A percentile compares a stretch with the other conserved stretches of the same genome.
Conservation (phyloP, 176 grass and related monocot species). For the Olyra latifolia region DNA sequence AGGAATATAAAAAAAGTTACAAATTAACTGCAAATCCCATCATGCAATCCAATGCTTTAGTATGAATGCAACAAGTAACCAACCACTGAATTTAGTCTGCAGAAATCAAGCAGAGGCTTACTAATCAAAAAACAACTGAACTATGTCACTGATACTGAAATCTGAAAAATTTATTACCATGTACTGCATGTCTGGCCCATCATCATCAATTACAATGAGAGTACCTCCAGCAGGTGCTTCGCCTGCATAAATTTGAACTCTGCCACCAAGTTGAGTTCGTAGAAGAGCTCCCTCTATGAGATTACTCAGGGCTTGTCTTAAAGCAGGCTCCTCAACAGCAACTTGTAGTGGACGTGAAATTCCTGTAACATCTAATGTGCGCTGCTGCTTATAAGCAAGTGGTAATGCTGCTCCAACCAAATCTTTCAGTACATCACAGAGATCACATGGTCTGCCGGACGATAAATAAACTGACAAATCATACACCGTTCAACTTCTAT, state of each 20-base stretch:
- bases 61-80: not conserved
- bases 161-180: slow-evolving; percentile 54
- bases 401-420: slow-evolving; percentile 62
- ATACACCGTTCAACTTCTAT: slow-evolving; percentile 14
- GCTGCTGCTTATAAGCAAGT: slow-evolving; percentile 60
- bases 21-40: not conserved
- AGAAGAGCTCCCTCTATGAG: slow-evolving; percentile 78
- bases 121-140: not conserved
- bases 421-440: slow-evolving; percentile 63
- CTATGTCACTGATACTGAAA: not conserved
- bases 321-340: slow-evolving; percentile 66
- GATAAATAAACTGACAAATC: slow-evolving; percentile 36
- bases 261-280: slow-evolving; percentile 56
- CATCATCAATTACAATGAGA: slow-evolving; percentile 74
- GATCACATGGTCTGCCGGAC: slow-evolving; percentile 76
- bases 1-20: not conserved
- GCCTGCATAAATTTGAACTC: slow-evolving; percentile 59
- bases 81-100: not conserved
- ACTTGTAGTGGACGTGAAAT: slow-evolving; percentile 48
- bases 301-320: slow-evolving; percentile 79
- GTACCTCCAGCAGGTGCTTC: slow-evolving; percentile 55
- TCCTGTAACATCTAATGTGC: slow-evolving; percentile 52
- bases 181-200: slow-evolving; percentile 84
- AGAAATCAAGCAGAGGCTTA: not conserved
- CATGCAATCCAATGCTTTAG: not conserved